Base-by-base conservation (phyloP, 1,284 basidiomycete species). In the Leucoagaricus sp. region DNA sequence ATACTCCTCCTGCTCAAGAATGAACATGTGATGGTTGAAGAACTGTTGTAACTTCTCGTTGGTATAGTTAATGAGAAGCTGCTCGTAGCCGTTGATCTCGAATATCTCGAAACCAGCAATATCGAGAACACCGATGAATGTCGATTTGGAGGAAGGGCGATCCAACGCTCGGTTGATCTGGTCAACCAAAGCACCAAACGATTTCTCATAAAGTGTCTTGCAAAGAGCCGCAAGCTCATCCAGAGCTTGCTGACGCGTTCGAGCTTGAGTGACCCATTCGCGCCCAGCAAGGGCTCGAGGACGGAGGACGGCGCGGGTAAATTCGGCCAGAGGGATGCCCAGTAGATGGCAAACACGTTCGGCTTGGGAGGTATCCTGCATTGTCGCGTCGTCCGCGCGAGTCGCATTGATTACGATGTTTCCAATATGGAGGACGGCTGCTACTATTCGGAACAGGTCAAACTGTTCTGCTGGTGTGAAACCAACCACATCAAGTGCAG, bases 1-100 rank as follows among this genome's bases (percentile, higher is more conserved):
- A 73, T 99, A 99, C 73, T 99, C 97, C 70, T 99, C 96, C 72
- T 99, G 97, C 76, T 99, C 97, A 38, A 99, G 85, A 12, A 98
- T 95, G 72, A 99, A 99, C 97, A 99, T 99, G 74, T 99, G 97
- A 72, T 98, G 95, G 69, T 99, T 99, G 84, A 98, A 98, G 76
- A 96, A 97, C 69, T 96, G 94, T 70, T 96, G 94, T 7, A 98
- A 82, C 69, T 91, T 95, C 80, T 98, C 95, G 77, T 99, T 99
- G 42, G 97, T 99, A 69, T 94, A 98, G 71, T 99, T 99, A 84
- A 99, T 99, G 65, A 97, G 86, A 23, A 99, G 84, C 73, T 99
- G 97, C 69, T 99, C 97, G 72, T 99, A 99, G 12, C 90, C 90
- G 70, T 96, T 96, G 61, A 84, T 75, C 57, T 90, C 88, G 73